Base-by-base conservation (phyloP, 2,329 filamentous ascomycete species). In the Lecanicillium sp. region DNA sequence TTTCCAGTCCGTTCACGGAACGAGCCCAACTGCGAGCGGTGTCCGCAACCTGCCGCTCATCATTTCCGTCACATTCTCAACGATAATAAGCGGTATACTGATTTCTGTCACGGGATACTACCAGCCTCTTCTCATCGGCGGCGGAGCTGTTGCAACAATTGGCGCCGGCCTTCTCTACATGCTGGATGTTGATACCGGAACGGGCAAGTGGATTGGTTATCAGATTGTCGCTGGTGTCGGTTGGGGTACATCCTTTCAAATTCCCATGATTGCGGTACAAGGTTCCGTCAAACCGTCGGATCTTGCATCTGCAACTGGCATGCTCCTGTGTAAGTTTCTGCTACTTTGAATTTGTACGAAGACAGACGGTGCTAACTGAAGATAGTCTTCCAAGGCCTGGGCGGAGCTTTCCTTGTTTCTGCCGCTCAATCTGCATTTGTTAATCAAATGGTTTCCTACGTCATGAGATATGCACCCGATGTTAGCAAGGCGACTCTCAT, bases 231-330 rank as follows among this genome's bases (percentile, higher is more conserved):
- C 58, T 19, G 71, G 72, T n/a, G 52, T 64, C 5, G 71, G 67
- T 3, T 63, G 59, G 42, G 71, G 71, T 11, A 43, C 52, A 6
- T 61, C 56, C 3, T 61, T 68, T 40, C 68, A 75, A 49, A 60
- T 73, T 7, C 70, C 70, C 29, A 68, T 73, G 52, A 69, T 72
- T 42, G 65, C 64, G 17, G 62, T 67, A 4, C 68, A 72, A 47
- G 61, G 58, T 4, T 56, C 58, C 9, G 55, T 65, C 3, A 44
- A 50, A 3, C 51, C 66, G 4, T 47, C 53, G 20, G 70, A 73
- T 44, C 56, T 73, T 13, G 57, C 66, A 3, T 60, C 66, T 17
- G 62, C 60, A 17, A 71, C 69, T 1, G 67, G 68, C 16, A 63
- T 68, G 51, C 57, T 73, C 17, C 52, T 69, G 12, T 68, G 58